A percentile compares a stretch with the other conserved stretches of the same genome.
These are phyloP conservation scores for Talaromyces sp. DNA, from an alignment of 2,329 filamentous ascomycete genomes.

Conservation along the genomic window DNA sequence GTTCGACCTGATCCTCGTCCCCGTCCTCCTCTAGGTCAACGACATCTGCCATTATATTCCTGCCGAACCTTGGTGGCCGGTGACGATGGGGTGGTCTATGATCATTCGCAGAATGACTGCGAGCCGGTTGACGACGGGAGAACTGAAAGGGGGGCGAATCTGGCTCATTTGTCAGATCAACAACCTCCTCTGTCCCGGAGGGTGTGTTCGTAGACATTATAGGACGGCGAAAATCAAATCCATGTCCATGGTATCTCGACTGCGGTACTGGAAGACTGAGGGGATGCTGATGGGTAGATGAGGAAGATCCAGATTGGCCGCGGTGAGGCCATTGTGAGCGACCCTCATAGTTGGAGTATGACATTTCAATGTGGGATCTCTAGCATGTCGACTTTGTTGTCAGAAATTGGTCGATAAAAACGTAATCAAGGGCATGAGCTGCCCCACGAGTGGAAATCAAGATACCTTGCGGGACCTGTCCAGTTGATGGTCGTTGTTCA, in stretches of 20 bases:
- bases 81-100: slow-evolving; percentile 15
- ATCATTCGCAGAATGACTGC: slow-evolving; percentile 2
- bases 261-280: slow-evolving; percentile 26
- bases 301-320: slow-evolving; percentile 22
- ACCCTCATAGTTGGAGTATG: slow-evolving; percentile 25
- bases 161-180: slow-evolving; percentile 45
- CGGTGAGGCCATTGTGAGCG: slow-evolving; percentile 24
- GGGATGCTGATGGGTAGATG: slow-evolving; percentile 16
- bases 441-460: slow-evolving; percentile 16
- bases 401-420: slow-evolving; percentile 11
- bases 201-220: slow-evolving; percentile 36
- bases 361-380: slow-evolving; percentile 35
- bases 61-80: slow-evolving; percentile 32
- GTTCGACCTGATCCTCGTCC: background rate
- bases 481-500: slow-evolving; percentile 34
- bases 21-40: slow-evolving; percentile 27
- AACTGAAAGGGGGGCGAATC: slow-evolving; percentile 29
- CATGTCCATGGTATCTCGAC: slow-evolving; percentile 47
- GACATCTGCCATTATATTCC: slow-evolving; percentile 34
- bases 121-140: slow-evolving; percentile 5
- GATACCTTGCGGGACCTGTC: slow-evolving; percentile 38
- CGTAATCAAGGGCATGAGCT: slow-evolving; percentile 23
- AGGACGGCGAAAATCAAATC: slow-evolving; percentile 52
- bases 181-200: slow-evolving; percentile 32
- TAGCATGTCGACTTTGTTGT: slow-evolving; percentile 12